Evolutionary conservation across 225 moss, liverwort and hornwort genomes (phyloP).

Genomic region (Pleurozium schreberi): DNA sequence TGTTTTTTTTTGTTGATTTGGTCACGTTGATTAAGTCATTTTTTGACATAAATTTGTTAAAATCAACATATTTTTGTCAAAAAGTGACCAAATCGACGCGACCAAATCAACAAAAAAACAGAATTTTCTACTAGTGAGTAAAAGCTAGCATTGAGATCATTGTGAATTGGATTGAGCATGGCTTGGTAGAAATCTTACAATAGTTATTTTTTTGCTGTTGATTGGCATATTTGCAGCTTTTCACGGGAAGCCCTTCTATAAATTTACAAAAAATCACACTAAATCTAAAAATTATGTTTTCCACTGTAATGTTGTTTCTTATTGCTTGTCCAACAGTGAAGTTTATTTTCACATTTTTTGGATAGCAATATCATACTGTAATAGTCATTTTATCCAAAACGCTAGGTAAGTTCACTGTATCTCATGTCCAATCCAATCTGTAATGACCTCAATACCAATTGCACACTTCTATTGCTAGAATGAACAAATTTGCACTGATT

Average conservation of each 20-base stretch:
- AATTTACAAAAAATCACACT: background rate
- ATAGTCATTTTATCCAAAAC: no score
- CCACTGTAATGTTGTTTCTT: background rate
- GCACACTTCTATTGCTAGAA: background rate
- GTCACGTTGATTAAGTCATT: no score
- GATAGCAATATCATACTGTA: background rate
- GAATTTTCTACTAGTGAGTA: no score
- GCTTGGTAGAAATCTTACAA: background rate
- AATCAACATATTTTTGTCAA: no score
- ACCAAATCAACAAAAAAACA: no score
- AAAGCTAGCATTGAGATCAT: no score
- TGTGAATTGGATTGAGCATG: no score
- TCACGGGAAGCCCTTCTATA: background rate
- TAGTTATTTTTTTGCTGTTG: background rate
- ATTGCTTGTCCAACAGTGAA: background rate
- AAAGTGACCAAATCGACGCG: no score
- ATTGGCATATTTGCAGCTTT: fast-evolving
- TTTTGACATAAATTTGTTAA: no score
- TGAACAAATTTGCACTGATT: background rate
- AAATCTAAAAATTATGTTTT: background rate
- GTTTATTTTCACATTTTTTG: background rate
- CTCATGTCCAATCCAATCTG: fast-evolving
- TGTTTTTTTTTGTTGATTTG: no score
- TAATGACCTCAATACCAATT: background rate
- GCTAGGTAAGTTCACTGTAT: no score